phyloP scores from a whole-genome alignment of 345 rosid genomes.

The Crucihimalaya himalaica region DNA sequence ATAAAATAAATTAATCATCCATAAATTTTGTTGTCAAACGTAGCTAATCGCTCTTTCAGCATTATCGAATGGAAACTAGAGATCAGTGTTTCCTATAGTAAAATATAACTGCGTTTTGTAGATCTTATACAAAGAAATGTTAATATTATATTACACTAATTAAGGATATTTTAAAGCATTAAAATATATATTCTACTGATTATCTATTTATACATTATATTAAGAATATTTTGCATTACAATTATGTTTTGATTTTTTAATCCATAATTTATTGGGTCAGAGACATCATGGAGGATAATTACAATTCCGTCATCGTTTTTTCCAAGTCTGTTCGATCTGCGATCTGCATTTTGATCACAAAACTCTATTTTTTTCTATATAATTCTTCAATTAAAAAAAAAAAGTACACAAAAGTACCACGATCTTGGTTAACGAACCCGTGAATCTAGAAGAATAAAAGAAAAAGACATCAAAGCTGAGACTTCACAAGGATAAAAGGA shows the following conservation, averaged over 20 bases:
- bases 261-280: neutral
- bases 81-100: neutral
- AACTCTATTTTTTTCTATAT: neutral
- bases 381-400: neutral
- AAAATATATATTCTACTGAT: neutral
- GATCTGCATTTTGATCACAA: neutral
- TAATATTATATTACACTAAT: neutral
- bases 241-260: neutral
- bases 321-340: neutral
- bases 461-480: slow-evolving; percentile 36
- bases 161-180: neutral
- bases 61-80: neutral
- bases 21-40: neutral
- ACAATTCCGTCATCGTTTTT: neutral
- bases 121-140: neutral
- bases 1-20: neutral
- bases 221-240: neutral
- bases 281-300: neutral
- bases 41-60: neutral
- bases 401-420: slow-evolving; percentile 42
- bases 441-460: slow-evolving; percentile 37
- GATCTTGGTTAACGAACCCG: slow-evolving; percentile 37
- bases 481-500: slow-evolving; percentile 37
- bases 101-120: neutral
- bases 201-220: neutral